Evolutionary conservation across 2,329 filamentous ascomycete genomes (phyloP), one percentile per base, ranked within the genome.

Genomic region (Cladosporium halotolerans): DNA sequence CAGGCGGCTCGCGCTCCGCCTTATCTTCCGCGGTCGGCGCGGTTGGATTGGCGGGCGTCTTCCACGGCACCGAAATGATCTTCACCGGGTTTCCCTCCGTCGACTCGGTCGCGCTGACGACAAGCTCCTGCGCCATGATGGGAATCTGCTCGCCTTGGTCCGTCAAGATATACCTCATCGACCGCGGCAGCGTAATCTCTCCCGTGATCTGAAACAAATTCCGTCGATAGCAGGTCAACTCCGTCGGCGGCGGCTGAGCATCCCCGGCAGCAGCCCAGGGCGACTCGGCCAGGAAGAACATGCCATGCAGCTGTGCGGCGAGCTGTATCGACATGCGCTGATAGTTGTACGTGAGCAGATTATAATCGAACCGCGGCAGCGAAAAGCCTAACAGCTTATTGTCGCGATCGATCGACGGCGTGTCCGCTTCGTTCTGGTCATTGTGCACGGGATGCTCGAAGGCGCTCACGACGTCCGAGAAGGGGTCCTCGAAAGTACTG

Each of bases 121-220:
- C 84, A 50, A 96, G 82, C 68, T 97, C 91, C 69, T 92, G 88
- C 58, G 79, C 86, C 58, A 83, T 81, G 45, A 96, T 89, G 2
- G 88, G 85, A 39, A 95, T 84, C 42, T 87, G 85, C 68, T 95
- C 88, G 42, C 89, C 89, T 51, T 87, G 82, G 55, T 96, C 90
- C 14, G 85, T 88, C 69, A 95, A 78, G 52, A 96, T 82, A 48
- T 86, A 93, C 52, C 92, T 77, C 57, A 90, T 80, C 28, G 83
- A 85, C 57, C 89, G 78, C 1, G 91, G 89, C 11, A 91, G 79
- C 39, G 89, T 89, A 54, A 96, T 81, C 4, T 86, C 90, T 54
- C 92, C 92, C 57, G 90, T 95, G 65, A 96, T 95, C 70, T 96
- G 92, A 71, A 97, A 97, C 45, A 97, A 77, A 67, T 97, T 97